phyloP scores from a whole-genome alignment of 495 filamentous ascomycete genomes.

The Tuber umbilicatum region DNA sequence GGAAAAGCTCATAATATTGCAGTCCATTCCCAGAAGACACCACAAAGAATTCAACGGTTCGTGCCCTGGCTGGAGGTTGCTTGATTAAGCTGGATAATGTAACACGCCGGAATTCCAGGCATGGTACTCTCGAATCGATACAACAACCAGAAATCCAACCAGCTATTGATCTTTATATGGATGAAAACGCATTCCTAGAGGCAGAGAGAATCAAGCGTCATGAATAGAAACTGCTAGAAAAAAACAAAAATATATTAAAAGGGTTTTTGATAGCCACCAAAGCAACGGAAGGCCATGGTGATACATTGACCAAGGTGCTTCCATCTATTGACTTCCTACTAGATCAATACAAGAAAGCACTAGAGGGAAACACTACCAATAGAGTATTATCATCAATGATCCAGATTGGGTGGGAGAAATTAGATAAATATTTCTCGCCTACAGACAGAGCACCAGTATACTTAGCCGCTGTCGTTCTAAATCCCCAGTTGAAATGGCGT shows the following conservation, averaged over 20 bases:
- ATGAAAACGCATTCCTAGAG: background rate
- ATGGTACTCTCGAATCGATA: background rate
- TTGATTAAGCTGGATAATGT: background rate
- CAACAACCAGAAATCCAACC: background rate
- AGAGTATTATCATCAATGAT: background rate
- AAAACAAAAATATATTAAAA: background rate
- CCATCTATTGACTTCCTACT: background rate
- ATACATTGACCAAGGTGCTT: conserved; percentile 1
- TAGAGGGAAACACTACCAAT: background rate
- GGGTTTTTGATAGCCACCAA: background rate
- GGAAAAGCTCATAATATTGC: too few relatives aligned
- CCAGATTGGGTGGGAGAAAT: background rate
- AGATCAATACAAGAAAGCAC: background rate
- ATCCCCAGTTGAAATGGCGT: conserved; percentile 5
- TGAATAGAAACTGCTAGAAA: background rate
- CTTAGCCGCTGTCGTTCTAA: background rate
- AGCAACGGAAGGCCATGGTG: background rate
- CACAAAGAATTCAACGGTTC: background rate
- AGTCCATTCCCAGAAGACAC: background rate
- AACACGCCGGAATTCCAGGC: background rate
- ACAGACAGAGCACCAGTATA: background rate
- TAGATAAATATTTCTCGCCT: conserved; percentile 5
- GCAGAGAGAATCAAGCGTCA: background rate
- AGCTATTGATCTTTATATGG: background rate
- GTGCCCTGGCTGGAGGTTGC: background rate